Evolutionary conservation across 208 protist genomes (phyloP), one percentile per base, ranked within the genome.

Genomic region (Phytomonas francai): DNA sequence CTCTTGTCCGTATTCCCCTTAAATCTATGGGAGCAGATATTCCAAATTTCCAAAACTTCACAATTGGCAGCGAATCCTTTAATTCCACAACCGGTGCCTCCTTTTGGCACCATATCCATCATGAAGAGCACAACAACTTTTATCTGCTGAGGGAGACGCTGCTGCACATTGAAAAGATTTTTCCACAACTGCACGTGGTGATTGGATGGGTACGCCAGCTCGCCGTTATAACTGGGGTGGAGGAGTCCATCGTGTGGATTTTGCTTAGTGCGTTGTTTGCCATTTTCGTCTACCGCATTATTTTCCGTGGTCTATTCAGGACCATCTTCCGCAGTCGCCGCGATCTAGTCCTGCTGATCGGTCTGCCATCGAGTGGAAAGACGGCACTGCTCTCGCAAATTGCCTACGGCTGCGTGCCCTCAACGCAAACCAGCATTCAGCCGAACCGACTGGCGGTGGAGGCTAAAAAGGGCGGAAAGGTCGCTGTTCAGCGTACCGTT

Each of bases 361-460:
- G 90, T 59, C 73, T 92, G 3, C 76, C 77, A 25, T 70, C 69
- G 34, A 87, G 82, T 31, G 90, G 90, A 25, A 96, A 96, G 76
- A 96, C 87, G 28, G 71, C 84, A 16, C 71, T 96, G 27, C 91
- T 93, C 72, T 70, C 74, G 27, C 84, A 89, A 64, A 71, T 96
- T 0, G 72, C 80, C 27, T 69, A 69, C 16, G 61, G 51, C 22
- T 51, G 36, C 28, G 49, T 72, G 3, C 33, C 59, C 2, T 68
- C 75, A 12, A 83, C 80, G 12, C 81, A 77, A 16, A 92, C 86
- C 34, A 92, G 84, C 67, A 93, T 92, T 80, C 51, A 74, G n/a
- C 68, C 66, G 12, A 96, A 91, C 72, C 64, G 31, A 6, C 86
- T 69, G 9, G 60, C 45, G 27, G 25, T 78, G 62, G 27, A 33